phyloP scores from a whole-genome alignment of 306 rosid species.

The Calophaca sinica region DNA sequence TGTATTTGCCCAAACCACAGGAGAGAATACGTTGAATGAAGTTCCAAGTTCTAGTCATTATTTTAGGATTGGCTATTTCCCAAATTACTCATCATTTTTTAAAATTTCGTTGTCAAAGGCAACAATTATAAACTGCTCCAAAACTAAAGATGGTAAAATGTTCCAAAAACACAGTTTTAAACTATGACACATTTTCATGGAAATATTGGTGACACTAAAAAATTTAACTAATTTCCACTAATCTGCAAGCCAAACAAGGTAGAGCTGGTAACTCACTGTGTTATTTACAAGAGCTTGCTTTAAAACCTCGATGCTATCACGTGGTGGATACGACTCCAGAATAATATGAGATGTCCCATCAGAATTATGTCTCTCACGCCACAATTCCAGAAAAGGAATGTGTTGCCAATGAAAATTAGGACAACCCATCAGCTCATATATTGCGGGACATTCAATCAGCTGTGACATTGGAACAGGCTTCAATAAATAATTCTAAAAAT shows the following conservation, averaged over 20 bases:
- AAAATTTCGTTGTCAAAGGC: not conserved
- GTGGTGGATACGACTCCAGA: conserved; percentile 81
- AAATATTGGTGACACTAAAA: conserved; percentile 19
- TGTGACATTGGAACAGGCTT: conserved; percentile 55
- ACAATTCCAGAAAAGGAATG: conserved; percentile 74
- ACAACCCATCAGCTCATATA: conserved; percentile 82
- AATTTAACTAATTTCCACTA: conserved; percentile 4
- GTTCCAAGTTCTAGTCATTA: not conserved
- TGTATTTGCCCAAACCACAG: too few relatives aligned
- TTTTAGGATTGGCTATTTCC: not conserved
- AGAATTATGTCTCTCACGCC: conserved; percentile 67
- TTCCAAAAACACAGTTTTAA: conserved; percentile 11
- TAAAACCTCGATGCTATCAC: conserved; percentile 64
- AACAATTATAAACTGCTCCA: too few relatives aligned
- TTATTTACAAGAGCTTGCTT: conserved; percentile 76
- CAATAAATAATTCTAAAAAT: conserved; percentile 43
- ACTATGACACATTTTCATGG: conserved; percentile 13
- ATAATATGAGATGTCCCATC: conserved; percentile 65
- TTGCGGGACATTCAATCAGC: conserved; percentile 95
- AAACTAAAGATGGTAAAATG: not conserved
- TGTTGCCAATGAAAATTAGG: conserved; percentile 76
- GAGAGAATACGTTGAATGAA: not conserved
- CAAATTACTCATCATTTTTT: not conserved
- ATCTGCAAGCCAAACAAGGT: conserved; percentile 22
- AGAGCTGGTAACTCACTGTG: conserved; percentile 60